Evolutionary conservation across 441 rosid genomes (phyloP), one percentile per base, ranked within the genome.

Genomic region (Corymbia citriodora): DNA sequence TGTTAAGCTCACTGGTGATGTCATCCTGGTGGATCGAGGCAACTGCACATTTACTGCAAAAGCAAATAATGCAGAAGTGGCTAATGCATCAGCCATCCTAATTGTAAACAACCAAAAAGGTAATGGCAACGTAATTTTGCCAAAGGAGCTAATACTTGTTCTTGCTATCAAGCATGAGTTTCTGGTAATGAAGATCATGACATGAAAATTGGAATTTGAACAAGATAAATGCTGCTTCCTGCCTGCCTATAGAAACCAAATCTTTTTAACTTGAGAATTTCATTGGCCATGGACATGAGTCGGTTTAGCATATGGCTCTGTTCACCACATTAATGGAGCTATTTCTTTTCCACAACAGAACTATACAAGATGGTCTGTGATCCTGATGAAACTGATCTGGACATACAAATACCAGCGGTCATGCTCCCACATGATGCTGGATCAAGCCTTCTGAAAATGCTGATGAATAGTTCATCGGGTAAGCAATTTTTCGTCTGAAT

Each of bases 341-440:
- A 19, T 61, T 86, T 68, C 90, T 31, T 87, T 90, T 86, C 87
- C 55, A 50, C 27, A 90, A 90, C 95, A 98, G 99, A 97, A 90
- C 98, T 98, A 87, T 98, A 97, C 94, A 98, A 98, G 95, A 98
- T 98, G 99, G 99, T 98, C 55, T 98, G 99, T 92, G 99, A 98
- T 81, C 99, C 99, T 13, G 96, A 97, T 92, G 99, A 98, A 95
- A 97, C 99, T 61, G 98, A 97, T 92, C 93, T 97, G 89, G 96
- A 97, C 92, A 98, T 98, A 90, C 87, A 93, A 48, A 97, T 98
- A 92, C 98, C 99, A 72, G 94, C 99, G 21, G 96, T 98, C 92
- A 95, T 98, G 96, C 99, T 98, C 50, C 99, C 99, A 50, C 98
- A 95, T 89, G 99, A 98, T 93, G 99, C 99, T 91, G 99, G 99